Percentiles rank a stretch among this genome's conserved stretches.
Evolutionary conservation across 495 filamentous ascomycete genomes (phyloP).

Genomic region (Aspergillus homomorphus): DNA sequence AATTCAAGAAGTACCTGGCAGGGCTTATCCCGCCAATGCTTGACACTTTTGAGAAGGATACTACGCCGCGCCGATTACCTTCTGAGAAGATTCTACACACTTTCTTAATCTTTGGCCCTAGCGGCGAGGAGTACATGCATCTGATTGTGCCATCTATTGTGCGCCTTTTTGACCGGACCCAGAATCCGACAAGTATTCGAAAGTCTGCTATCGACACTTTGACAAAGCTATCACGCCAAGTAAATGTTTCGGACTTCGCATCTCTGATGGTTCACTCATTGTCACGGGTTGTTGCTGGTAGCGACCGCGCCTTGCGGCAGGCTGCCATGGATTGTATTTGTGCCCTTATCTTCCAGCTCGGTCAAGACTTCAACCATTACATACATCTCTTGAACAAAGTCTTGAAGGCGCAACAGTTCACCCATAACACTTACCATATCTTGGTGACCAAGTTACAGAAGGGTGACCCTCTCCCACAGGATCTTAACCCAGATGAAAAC

Average conservation of each 20-base stretch:
- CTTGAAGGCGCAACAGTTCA: slow-evolving; percentile 63
- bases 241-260: slow-evolving; percentile 96
- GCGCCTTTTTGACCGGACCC: slow-evolving; percentile 79
- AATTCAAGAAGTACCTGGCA: slow-evolving; percentile 94
- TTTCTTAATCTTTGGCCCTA: slow-evolving; percentile 93
- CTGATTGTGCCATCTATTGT: slow-evolving; percentile 97
- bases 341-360: slow-evolving; percentile 91
- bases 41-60: slow-evolving; percentile 82
- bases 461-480: slow-evolving; percentile 87
- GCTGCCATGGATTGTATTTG: slow-evolving; percentile 94
- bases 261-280: slow-evolving; percentile 92
- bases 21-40: slow-evolving; percentile 88
- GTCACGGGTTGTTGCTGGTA: slow-evolving; percentile 68
- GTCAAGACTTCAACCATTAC: slow-evolving; percentile 91
- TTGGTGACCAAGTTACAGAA: slow-evolving; percentile 89
- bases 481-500: slow-evolving; percentile 83
- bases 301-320: slow-evolving; percentile 69
- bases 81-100: slow-evolving; percentile 91
- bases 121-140: slow-evolving; percentile 98
- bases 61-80: slow-evolving; percentile 64
- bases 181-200: slow-evolving; percentile 71
- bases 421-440: slow-evolving; percentile 83
- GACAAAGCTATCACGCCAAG: slow-evolving; percentile 89
- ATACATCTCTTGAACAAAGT: slow-evolving; percentile 84
- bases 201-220: slow-evolving; percentile 92